phyloP scores from a whole-genome alignment of 306 rosid genomes.

The Pterocarpus santalinus region DNA sequence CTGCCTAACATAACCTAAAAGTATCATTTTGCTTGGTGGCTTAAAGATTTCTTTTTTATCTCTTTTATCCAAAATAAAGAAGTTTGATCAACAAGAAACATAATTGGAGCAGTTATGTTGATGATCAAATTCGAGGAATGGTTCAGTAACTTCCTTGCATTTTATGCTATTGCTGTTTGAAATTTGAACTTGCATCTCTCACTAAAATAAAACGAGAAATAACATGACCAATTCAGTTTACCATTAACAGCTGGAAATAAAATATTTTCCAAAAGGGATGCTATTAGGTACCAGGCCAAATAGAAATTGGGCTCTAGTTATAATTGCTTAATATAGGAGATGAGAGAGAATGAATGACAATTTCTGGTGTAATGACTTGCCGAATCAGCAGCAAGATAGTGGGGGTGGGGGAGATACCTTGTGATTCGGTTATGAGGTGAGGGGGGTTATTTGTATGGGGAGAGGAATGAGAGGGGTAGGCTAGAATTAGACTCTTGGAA shows the following conservation, averaged over 20 bases:
- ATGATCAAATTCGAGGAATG: conserved; percentile 7
- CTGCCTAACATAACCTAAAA: background rate
- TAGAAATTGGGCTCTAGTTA: too few relatives aligned
- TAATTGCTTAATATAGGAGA: too few relatives aligned
- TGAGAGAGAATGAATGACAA: too few relatives aligned
- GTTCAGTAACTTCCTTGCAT: background rate
- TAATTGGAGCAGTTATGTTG: background rate
- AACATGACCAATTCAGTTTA: background rate
- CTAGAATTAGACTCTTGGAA: too few relatives aligned
- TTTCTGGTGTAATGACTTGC: too few relatives aligned
- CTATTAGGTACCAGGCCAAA: too few relatives aligned
- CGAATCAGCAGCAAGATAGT: too few relatives aligned
- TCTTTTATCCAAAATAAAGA: background rate
- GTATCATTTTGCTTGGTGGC: conserved; percentile 27
- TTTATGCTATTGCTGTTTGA: conserved; percentile 14
- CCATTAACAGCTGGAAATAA: background rate
- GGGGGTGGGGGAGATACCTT: too few relatives aligned
- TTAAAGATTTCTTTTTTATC: conserved; percentile 19
- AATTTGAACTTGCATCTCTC: conserved; percentile 2
- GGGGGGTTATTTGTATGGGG: too few relatives aligned
- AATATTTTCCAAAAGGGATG: background rate
- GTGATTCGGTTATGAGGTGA: too few relatives aligned
- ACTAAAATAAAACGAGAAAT: conserved; percentile 27
- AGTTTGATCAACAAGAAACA: background rate
- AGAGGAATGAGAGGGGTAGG: too few relatives aligned